These are phyloP conservation scores for Aureobasidium mangrovei DNA, from an alignment of 2,329 filamentous ascomycete species.

Conservation along the genomic window DNA sequence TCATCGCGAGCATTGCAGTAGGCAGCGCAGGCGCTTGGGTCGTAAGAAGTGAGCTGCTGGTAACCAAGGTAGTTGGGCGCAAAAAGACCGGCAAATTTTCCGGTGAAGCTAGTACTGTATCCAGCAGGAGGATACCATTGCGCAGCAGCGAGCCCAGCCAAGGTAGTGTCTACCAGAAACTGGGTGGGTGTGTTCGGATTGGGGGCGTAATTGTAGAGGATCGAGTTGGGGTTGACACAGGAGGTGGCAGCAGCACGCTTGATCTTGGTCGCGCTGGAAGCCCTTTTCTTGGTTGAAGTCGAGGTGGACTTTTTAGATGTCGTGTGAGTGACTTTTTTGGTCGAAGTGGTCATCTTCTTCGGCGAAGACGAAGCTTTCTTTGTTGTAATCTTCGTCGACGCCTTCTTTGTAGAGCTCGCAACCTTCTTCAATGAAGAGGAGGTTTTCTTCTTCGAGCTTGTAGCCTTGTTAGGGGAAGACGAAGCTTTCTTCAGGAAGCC, in stretches of 20 bases:
- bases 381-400: neutral
- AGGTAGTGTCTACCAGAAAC: conserved; percentile 12
- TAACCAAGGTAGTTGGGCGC: conserved; percentile 17
- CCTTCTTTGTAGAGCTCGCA: conserved; percentile 1
- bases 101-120: conserved; percentile 15
- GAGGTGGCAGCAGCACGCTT: conserved; percentile 10
- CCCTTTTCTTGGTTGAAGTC: neutral
- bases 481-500: conserved; percentile 9
- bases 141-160: conserved; percentile 11
- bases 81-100: neutral
- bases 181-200: conserved; percentile 12
- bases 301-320: neutral
- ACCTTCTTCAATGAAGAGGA: neutral
- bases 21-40: conserved; percentile 14
- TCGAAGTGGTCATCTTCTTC: neutral
- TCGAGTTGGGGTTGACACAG: conserved; percentile 5
- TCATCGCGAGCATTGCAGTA: conserved; percentile 16
- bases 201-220: conserved; percentile 12
- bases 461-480: neutral
- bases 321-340: neutral
- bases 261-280: conserved; percentile 4
- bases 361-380: neutral
- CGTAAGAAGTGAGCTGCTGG: conserved; percentile 14
- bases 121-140: conserved; percentile 15
- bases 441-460: neutral